These are phyloP conservation scores for Tuber borchii DNA, from an alignment of 495 filamentous ascomycete genomes.

Conservation along the genomic window DNA sequence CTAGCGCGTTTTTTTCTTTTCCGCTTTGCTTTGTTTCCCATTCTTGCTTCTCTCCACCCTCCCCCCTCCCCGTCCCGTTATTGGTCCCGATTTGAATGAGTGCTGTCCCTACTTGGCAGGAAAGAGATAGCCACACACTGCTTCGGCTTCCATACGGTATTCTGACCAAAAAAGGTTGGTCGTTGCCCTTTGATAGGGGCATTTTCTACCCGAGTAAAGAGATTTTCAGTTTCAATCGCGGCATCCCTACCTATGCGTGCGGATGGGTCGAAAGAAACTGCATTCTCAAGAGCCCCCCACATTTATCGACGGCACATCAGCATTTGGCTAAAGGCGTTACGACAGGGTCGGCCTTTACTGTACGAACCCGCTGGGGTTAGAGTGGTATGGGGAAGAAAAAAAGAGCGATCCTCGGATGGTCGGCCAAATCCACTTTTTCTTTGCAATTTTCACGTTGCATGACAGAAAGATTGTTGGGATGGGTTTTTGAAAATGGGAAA, in stretches of 20 bases:
- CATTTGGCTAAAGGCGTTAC: background rate
- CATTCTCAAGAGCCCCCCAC: background rate
- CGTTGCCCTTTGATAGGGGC: background rate
- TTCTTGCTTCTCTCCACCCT: background rate
- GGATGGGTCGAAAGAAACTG: background rate
- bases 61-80: background rate
- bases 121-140: constrained; percentile 3
- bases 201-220: background rate
- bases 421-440: background rate
- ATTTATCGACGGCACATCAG: background rate
- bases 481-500: background rate
- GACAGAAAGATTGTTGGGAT: background rate
- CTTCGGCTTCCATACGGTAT: background rate
- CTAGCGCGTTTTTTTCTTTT: background rate
- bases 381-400: background rate
- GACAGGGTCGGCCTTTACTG: background rate
- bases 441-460: background rate
- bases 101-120: background rate
- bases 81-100: background rate
- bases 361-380: background rate
- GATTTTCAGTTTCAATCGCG: background rate
- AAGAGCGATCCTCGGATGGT: background rate
- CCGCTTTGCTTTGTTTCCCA: background rate
- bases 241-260: background rate
- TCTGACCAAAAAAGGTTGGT: background rate